Evolutionary conservation across 306 rosid genomes (phyloP).

Genomic region (Medicago lupulina): DNA sequence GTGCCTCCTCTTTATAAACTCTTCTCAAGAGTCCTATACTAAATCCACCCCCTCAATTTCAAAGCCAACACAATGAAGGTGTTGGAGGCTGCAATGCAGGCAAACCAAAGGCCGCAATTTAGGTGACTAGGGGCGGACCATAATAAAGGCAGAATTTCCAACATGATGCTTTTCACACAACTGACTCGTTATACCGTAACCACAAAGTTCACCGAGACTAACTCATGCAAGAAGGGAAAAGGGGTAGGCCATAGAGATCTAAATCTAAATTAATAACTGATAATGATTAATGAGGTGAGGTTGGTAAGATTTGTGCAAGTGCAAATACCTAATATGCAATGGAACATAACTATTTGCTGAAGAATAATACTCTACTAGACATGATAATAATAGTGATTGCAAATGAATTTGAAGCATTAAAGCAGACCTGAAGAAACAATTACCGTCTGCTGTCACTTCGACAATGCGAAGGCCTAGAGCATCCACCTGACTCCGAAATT

Average conservation of each 20-base stretch:
- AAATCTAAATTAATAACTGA: constrained; percentile 28
- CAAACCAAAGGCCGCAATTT: too few relatives aligned
- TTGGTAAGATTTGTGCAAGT: constrained; percentile 12
- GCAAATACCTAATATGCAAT: constrained; percentile 16
- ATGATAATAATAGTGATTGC: constrained; percentile 31
- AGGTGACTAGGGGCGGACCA: too few relatives aligned
- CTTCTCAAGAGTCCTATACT: too few relatives aligned
- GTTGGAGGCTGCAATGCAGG: too few relatives aligned
- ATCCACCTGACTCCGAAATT: constrained; percentile 72
- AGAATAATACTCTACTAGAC: constrained; percentile 6
- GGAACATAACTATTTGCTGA: constrained; percentile 21
- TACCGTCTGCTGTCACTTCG: constrained; percentile 87
- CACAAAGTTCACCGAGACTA: constrained; percentile 21
- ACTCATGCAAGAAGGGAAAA: neutral
- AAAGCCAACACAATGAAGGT: too few relatives aligned
- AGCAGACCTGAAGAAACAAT: constrained; percentile 91
- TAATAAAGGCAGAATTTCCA: too few relatives aligned
- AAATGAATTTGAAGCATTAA: constrained; percentile 35
- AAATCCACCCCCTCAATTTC: too few relatives aligned
- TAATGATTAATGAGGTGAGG: constrained; percentile 6
- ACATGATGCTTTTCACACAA: neutral
- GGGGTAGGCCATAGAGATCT: neutral
- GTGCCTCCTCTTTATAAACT: too few relatives aligned
- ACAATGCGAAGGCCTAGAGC: constrained; percentile 64
- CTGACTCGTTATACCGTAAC: neutral